Percentiles rank a stretch among this genome's conserved stretches.
These are phyloP conservation scores for Musa beccarii DNA, from an alignment of 176 grass and related monocot genomes.

Conservation along the genomic window DNA sequence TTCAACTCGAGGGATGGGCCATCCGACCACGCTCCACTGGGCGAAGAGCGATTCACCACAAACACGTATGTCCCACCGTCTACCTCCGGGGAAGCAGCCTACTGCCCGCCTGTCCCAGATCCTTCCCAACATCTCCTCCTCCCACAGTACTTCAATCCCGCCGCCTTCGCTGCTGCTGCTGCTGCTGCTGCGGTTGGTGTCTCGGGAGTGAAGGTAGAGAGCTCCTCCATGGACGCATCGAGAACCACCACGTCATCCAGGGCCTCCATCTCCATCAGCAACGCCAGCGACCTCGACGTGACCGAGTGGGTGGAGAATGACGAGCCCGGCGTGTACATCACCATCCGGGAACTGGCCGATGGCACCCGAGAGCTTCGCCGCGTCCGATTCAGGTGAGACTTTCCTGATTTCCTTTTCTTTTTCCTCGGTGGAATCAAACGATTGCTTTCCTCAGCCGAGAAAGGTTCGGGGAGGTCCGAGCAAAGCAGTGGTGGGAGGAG, in stretches of 20 bases:
- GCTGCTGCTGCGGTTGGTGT: neutral
- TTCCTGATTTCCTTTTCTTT: neutral
- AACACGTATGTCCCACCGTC: slow-evolving; percentile 19
- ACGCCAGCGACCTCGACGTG: slow-evolving; percentile 66
- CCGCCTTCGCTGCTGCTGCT: slow-evolving; percentile 7
- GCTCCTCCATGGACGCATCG: slow-evolving; percentile 37
- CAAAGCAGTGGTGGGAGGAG: slow-evolving; percentile 95
- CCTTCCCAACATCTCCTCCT: slow-evolving; percentile 71
- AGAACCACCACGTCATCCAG: slow-evolving; percentile 73
- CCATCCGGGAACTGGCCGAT: slow-evolving; percentile 86
- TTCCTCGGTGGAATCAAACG: neutral
- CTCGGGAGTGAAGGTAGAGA: slow-evolving; percentile 18
- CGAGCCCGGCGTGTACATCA: slow-evolving; percentile 89
- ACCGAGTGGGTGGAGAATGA: slow-evolving; percentile 87
- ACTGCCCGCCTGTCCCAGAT: slow-evolving; percentile 52
- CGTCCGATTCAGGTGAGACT: slow-evolving; percentile 62
- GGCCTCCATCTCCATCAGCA: slow-evolving; percentile 85
- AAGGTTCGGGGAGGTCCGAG: slow-evolving; percentile 78
- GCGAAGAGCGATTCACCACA: slow-evolving; percentile 35
- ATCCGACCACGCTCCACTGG: slow-evolving; percentile 43
- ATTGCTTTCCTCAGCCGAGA: slow-evolving; percentile 46
- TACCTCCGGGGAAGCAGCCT: slow-evolving; percentile 32
- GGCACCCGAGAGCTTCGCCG: slow-evolving; percentile 88
- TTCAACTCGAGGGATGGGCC: slow-evolving; percentile 60
- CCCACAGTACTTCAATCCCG: slow-evolving; percentile 51